phyloP scores from a whole-genome alignment of 2,329 filamentous ascomycete species.

The Sporothrix schenckii region DNA sequence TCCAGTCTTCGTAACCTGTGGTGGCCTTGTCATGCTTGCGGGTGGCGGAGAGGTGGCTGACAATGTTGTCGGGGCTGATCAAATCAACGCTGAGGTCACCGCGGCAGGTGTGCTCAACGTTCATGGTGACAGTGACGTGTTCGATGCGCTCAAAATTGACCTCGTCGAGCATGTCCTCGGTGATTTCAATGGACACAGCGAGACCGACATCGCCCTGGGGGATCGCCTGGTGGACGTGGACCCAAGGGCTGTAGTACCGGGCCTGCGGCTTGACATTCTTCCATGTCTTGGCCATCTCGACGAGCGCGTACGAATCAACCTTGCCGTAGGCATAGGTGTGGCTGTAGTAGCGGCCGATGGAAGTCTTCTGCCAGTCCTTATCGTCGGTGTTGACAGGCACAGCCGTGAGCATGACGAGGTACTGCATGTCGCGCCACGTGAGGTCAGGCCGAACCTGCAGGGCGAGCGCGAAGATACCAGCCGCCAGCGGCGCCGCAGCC shows the following conservation, averaged over 20 bases:
- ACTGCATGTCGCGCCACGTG: conserved; percentile 93
- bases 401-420: conserved; percentile 82
- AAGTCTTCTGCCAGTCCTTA: conserved; percentile 79
- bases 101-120: conserved; percentile 81
- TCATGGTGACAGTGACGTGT: conserved; percentile 98
- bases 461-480: conserved; percentile 87
- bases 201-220: conserved; percentile 83
- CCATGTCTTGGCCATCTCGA: conserved; percentile 85
- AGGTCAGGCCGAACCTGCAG: conserved; percentile 83
- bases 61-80: conserved; percentile 76
- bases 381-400: conserved; percentile 73
- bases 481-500: conserved; percentile 88
- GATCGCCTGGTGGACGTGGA: conserved; percentile 82
- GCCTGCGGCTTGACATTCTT: conserved; percentile 90
- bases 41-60: conserved; percentile 79
- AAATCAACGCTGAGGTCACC: conserved; percentile 93
- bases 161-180: conserved; percentile 73
- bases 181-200: conserved; percentile 79
- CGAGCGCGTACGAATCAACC: conserved; percentile 81
- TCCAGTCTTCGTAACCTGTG: conserved; percentile 88
- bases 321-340: conserved; percentile 97
- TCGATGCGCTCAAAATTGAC: conserved; percentile 87
- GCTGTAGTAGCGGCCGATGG: conserved; percentile 82
- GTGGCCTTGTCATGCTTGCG: conserved; percentile 68
- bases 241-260: conserved; percentile 92